Percentiles rank a stretch among this genome's conserved stretches.
Evolutionary conservation across 495 filamentous ascomycete species (phyloP).

Genomic region (Halenospora varia): DNA sequence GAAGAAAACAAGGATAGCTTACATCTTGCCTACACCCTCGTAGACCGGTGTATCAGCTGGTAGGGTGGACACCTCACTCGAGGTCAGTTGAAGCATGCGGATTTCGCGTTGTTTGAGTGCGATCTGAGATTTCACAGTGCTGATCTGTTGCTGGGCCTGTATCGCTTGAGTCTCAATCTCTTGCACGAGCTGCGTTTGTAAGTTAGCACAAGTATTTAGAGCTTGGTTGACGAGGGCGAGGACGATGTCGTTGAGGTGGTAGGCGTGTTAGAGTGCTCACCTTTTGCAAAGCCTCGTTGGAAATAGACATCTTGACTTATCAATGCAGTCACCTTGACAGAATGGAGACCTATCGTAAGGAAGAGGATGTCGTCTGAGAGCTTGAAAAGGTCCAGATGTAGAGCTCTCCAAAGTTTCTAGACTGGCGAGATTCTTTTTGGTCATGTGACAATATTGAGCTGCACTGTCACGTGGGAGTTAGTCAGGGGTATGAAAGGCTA

Average conservation of each 20-base stretch:
- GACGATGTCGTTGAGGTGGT: too few species aligned
- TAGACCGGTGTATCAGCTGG: conserved; percentile 82
- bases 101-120: conserved; percentile 82
- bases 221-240: too few species aligned
- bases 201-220: neutral
- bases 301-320: conserved; percentile 73
- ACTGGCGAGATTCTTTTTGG: neutral
- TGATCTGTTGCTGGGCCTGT: conserved; percentile 87
- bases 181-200: conserved; percentile 66
- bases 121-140: conserved; percentile 80
- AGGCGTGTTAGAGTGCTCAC: conserved; percentile 50
- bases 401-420: too few species aligned
- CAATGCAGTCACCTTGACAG: neutral
- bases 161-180: conserved; percentile 90
- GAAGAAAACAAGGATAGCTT: conserved; percentile 28
- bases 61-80: conserved; percentile 71
- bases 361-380: too few species aligned
- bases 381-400: too few species aligned
- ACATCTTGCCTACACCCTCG: conserved; percentile 97
- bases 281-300: conserved; percentile 94
- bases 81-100: conserved; percentile 83
- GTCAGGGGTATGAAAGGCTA: too few species aligned
- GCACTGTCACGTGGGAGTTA: neutral
- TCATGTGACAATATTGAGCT: neutral
- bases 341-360: neutral